phyloP scores from a whole-genome alignment of 805 yeast species.

The Metschnikowia bowlesiae region DNA sequence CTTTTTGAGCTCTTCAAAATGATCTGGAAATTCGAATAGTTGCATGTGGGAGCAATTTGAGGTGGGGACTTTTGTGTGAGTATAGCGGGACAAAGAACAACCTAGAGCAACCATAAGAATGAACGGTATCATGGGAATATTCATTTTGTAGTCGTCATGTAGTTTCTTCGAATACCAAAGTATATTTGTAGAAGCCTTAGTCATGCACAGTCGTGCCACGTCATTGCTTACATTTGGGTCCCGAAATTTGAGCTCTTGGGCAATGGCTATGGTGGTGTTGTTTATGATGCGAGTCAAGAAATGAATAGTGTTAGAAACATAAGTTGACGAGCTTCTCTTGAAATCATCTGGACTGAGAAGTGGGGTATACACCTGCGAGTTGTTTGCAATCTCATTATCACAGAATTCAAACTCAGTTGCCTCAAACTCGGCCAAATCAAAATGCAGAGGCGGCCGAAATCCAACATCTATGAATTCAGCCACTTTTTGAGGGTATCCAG shows the following conservation, averaged over 20 bases:
- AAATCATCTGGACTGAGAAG: neutral
- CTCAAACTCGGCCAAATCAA: slow-evolving; percentile 25
- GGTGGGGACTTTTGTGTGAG: neutral
- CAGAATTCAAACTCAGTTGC: slow-evolving; percentile 25
- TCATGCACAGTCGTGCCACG: slow-evolving; percentile 22
- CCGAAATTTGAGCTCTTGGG: slow-evolving; percentile 27
- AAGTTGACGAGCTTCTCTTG: slow-evolving; percentile 8
- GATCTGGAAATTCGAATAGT: slow-evolving; percentile 17
- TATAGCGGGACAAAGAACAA: neutral
- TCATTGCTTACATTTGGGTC: slow-evolving; percentile 18
- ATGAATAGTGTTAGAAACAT: slow-evolving; percentile 19
- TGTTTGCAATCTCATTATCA: slow-evolving; percentile 15
- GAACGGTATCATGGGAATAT: slow-evolving; percentile 24
- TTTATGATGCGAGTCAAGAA: slow-evolving; percentile 26
- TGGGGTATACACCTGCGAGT: neutral
- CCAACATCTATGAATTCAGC: neutral
- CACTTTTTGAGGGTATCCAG: slow-evolving; percentile 6
- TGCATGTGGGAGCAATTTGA: neutral
- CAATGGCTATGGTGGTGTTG: slow-evolving; percentile 22
- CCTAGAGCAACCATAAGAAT: neutral
- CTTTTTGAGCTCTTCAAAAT: slow-evolving; percentile 19
- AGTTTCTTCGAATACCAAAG: slow-evolving; percentile 21
- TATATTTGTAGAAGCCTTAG: slow-evolving; percentile 24
- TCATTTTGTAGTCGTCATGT: slow-evolving; percentile 17
- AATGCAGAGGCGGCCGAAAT: slow-evolving; percentile 10